Conservation (phyloP, 2,329 filamentous ascomycete species). For the Magnaporthales sp. region DNA sequence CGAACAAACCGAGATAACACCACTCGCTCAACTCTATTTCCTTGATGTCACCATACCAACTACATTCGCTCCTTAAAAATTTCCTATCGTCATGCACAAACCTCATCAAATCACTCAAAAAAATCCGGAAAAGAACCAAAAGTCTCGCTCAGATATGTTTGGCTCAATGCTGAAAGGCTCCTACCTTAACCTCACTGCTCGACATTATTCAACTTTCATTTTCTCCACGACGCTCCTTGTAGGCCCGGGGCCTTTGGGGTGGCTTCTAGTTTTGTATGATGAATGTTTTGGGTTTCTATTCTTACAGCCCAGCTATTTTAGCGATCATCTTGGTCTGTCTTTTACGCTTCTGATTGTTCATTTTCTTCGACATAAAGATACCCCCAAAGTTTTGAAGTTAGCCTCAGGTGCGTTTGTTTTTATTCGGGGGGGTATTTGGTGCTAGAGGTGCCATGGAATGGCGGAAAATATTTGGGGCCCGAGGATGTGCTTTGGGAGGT, state of each 20-base stretch:
- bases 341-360: background rate
- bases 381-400: background rate
- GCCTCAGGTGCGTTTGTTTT: background rate
- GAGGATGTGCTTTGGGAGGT: background rate
- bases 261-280: background rate
- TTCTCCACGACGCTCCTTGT: background rate
- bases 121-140: conserved; percentile 1
- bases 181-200: background rate
- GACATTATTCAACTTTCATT: background rate
- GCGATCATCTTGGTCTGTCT: background rate
- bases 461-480: background rate
- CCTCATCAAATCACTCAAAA: background rate
- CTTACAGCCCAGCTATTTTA: background rate
- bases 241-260: background rate
- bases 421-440: background rate
- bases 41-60: background rate
- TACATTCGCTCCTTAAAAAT: background rate
- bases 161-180: background rate
- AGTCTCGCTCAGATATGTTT: background rate
- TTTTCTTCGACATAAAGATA: background rate
- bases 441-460: background rate
- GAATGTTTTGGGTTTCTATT: background rate
- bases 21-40: background rate
- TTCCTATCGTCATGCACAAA: background rate
- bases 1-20: background rate